These are phyloP conservation scores for Protomyces gravidus DNA, from an alignment of 1,139 yeast species.

Conservation along the genomic window DNA sequence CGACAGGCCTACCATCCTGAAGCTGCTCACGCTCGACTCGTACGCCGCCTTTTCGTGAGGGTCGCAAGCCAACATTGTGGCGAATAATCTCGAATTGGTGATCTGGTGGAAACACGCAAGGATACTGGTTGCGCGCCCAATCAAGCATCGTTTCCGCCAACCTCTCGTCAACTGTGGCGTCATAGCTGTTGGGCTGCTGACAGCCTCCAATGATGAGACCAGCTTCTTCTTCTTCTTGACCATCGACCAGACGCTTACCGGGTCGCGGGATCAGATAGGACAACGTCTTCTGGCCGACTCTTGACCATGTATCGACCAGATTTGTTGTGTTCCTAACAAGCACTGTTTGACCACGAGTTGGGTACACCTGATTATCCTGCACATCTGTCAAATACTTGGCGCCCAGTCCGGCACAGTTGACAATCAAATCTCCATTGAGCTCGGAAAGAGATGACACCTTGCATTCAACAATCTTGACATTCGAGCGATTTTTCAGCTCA, in stretches of 20 bases:
- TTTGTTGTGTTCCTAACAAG: constrained; percentile 45
- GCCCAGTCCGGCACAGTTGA: constrained; percentile 65
- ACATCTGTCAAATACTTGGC: constrained; percentile 55
- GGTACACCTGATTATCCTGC: constrained; percentile 51
- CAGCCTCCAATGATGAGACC: constrained; percentile 61
- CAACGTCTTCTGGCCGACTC: constrained; percentile 33
- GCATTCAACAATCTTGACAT: constrained; percentile 41
- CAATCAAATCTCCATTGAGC: constrained; percentile 42
- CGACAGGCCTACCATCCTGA: constrained; percentile 39
- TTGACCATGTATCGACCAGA: constrained; percentile 32
- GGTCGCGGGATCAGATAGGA: constrained; percentile 60
- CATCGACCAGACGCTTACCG: constrained; percentile 38
- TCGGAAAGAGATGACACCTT: constrained; percentile 50
- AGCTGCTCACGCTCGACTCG: constrained; percentile 49
- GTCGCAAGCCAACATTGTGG: constrained; percentile 64
- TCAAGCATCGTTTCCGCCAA: constrained; percentile 54
- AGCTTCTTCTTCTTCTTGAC: constrained; percentile 35
- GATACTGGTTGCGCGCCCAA: constrained; percentile 52
- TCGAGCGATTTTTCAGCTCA: constrained; percentile 42
- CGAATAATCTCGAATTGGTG: constrained; percentile 45
- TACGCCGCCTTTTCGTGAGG: constrained; percentile 61
- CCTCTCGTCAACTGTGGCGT: constrained; percentile 50
- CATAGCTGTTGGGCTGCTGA: constrained; percentile 55
- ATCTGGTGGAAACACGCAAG: constrained; percentile 42
- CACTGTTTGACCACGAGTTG: constrained; percentile 63